Evolutionary conservation across 495 filamentous ascomycete genomes (phyloP).

Genomic region (Aspergillus campestris): DNA sequence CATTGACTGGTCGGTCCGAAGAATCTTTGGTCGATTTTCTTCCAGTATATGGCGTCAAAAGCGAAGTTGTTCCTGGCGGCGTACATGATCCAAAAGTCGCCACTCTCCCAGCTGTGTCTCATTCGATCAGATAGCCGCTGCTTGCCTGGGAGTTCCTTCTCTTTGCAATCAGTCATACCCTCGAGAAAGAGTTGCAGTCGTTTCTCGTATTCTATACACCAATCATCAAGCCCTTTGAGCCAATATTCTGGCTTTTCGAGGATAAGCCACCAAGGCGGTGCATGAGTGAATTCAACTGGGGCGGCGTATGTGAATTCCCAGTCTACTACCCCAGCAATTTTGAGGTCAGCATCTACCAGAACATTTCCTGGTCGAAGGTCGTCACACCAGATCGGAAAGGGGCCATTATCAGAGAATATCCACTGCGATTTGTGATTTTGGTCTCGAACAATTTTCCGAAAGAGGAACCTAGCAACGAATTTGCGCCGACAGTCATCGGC

Average conservation of each 20-base stretch:
- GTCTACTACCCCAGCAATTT: no score
- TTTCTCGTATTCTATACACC: slow-evolving; percentile 10
- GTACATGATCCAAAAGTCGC: slow-evolving; percentile 20
- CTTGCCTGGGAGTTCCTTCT: slow-evolving; percentile 4
- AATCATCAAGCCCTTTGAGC: slow-evolving; percentile 13
- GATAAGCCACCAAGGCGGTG: no score
- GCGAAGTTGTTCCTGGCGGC: slow-evolving; percentile 11
- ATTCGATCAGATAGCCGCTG: slow-evolving; percentile 8
- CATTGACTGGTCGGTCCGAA: slow-evolving; percentile 4
- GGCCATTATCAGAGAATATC: slow-evolving; percentile 5
- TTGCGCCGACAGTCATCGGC: slow-evolving; percentile 33
- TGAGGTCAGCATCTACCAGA: slow-evolving; percentile 9
- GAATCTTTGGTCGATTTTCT: slow-evolving; percentile 15
- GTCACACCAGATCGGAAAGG: slow-evolving; percentile 25
- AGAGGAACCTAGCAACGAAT: slow-evolving; percentile 31
- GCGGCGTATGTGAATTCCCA: no score
- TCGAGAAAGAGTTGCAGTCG: slow-evolving; percentile 10
- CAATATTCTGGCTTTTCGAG: not conserved
- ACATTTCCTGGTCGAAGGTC: slow-evolving; percentile 22
- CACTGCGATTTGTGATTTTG: slow-evolving; percentile 9
- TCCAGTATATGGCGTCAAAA: slow-evolving; percentile 16
- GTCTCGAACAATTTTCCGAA: slow-evolving; percentile 21
- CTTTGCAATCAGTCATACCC: slow-evolving; percentile 9
- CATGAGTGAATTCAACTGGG: no score
- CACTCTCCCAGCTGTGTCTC: slow-evolving; percentile 12